Percentiles rank a stretch among this genome's conserved stretches.
phyloP scores from a whole-genome alignment of 352 stramenopile genomes.

The Globisporangium cylindrosporum region DNA sequence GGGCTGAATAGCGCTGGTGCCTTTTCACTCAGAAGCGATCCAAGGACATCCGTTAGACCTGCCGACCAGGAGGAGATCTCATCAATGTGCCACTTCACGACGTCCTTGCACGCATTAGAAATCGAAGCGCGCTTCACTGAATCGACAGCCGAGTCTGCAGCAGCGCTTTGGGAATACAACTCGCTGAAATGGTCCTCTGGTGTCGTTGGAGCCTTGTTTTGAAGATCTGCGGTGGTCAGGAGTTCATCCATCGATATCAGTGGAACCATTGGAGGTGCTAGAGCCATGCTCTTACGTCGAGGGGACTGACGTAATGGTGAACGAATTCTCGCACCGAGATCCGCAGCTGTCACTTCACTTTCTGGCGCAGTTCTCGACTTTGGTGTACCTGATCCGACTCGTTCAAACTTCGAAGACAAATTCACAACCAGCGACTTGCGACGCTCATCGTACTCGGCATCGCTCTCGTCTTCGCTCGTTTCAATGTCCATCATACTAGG shows the following conservation, averaged over 20 bases:
- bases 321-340: slow-evolving; percentile 15
- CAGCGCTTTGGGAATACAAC: slow-evolving; percentile 4
- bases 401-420: slow-evolving; percentile 68
- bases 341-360: slow-evolving; percentile 14
- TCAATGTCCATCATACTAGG: slow-evolving; percentile 82
- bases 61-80: slow-evolving; percentile 52
- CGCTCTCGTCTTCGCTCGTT: slow-evolving; percentile 47
- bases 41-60: slow-evolving; percentile 40
- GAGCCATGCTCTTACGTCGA: slow-evolving; percentile 1
- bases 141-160: slow-evolving; percentile 12
- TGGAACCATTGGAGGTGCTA: background rate
- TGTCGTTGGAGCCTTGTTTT: slow-evolving; percentile 17
- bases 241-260: slow-evolving; percentile 47
- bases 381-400: slow-evolving; percentile 33
- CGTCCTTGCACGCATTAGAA: slow-evolving; percentile 33
- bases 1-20: slow-evolving; percentile 42
- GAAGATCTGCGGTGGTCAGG: slow-evolving; percentile 29
- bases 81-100: slow-evolving; percentile 41
- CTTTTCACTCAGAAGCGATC: slow-evolving; percentile 43
- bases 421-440: slow-evolving; percentile 72
- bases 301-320: slow-evolving; percentile 16
- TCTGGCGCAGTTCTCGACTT: slow-evolving; percentile 11
- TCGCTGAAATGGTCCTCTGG: slow-evolving; percentile 16
- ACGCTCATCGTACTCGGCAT: slow-evolving; percentile 45
- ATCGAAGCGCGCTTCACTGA: slow-evolving; percentile 38